Evolutionary conservation across 768 basidiomycete species (phyloP).

Genomic region (Rubroboletus pulcherrimus): DNA sequence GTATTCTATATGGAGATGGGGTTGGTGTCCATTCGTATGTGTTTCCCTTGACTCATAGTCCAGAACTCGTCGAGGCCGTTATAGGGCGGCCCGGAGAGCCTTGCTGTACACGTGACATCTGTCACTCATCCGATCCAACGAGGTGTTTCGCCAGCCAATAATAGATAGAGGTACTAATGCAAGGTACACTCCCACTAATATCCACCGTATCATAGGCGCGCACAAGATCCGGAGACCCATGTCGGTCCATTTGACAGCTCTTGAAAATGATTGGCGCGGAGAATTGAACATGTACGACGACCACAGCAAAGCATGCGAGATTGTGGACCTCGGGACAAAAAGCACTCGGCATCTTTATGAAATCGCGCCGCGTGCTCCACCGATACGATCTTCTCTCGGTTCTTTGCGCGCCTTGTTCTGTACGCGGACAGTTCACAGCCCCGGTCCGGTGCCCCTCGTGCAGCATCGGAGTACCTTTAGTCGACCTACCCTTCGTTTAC

Average conservation of each 20-base stretch:
- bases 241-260: background rate
- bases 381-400: conserved; percentile 1
- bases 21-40: background rate
- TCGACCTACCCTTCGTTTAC: background rate
- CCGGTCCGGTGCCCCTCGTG: conserved; percentile 2
- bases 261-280: conserved; percentile 8
- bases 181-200: conserved; percentile 4
- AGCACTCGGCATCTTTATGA: background rate
- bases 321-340: background rate
- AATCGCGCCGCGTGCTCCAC: conserved; percentile 2
- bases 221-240: background rate
- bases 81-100: background rate
- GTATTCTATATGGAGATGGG: background rate
- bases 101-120: background rate
- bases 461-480: conserved; percentile 1
- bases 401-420: background rate
- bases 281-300: background rate
- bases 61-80: background rate
- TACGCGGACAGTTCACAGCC: background rate
- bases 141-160: background rate
- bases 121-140: background rate
- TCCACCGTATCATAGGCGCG: background rate
- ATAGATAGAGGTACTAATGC: background rate
- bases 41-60: background rate
- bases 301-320: background rate